phyloP scores from a whole-genome alignment of 495 filamentous ascomycete species.

The Penicilliopsis zonata region DNA sequence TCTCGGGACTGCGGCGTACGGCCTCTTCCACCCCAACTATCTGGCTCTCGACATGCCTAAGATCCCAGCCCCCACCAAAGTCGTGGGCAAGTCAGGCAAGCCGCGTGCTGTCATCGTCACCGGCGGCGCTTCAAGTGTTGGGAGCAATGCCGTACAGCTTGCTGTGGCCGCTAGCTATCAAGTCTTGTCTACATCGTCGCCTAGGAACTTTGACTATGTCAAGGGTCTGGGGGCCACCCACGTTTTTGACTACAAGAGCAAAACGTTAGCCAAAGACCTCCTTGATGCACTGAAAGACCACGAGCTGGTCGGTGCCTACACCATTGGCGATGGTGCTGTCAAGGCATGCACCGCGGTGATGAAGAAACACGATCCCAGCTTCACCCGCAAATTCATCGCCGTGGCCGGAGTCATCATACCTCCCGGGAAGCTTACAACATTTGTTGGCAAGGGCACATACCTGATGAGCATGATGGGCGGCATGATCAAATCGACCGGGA shows the following conservation, averaged over 20 bases:
- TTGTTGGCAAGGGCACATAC: too few relatives aligned
- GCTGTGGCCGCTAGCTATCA: slow-evolving; percentile 39
- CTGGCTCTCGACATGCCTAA: slow-evolving; percentile 2
- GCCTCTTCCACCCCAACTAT: background rate
- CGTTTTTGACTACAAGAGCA: slow-evolving; percentile 40
- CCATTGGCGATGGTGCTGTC: too few relatives aligned
- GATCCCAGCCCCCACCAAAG: background rate
- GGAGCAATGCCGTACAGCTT: slow-evolving; percentile 3
- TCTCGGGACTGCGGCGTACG: slow-evolving; percentile 1
- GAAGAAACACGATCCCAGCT: too few relatives aligned
- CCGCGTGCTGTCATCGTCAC: slow-evolving; percentile 1
- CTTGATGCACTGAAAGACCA: too few relatives aligned
- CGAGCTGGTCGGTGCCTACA: too few relatives aligned
- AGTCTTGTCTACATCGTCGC: slow-evolving; percentile 35
- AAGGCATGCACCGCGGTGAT: too few relatives aligned
- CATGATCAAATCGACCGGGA: too few relatives aligned
- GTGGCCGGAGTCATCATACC: too few relatives aligned
- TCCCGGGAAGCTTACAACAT: too few relatives aligned
- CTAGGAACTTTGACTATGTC: slow-evolving; percentile 32
- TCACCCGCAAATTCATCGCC: too few relatives aligned
- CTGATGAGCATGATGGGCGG: too few relatives aligned
- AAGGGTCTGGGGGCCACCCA: slow-evolving; percentile 34
- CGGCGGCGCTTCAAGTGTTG: slow-evolving; percentile 1
- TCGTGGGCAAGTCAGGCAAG: background rate
- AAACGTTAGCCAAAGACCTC: too few relatives aligned